A percentile compares a stretch with the other conserved stretches of the same genome.
Conservation (phyloP, 1,284 basidiomycete genomes). For the Malassezia globosa region DNA sequence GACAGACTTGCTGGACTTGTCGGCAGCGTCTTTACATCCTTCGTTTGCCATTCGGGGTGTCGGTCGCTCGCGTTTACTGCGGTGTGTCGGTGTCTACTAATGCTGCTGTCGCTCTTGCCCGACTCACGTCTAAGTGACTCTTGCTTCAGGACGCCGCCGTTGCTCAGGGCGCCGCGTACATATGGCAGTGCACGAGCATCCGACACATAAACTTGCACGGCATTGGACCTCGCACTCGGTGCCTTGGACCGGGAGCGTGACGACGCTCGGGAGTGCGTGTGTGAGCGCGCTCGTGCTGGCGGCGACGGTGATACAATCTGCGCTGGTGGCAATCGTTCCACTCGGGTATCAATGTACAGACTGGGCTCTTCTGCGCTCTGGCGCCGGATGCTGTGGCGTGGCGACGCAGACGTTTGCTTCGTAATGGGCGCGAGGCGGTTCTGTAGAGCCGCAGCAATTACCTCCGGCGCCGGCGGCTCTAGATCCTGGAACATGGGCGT, state of each 20-base stretch:
- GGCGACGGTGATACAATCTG: neutral
- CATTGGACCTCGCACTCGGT: neutral
- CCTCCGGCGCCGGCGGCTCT: conserved; percentile 3
- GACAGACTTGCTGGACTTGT: neutral
- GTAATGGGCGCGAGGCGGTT: neutral
- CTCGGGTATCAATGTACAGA: conserved; percentile 9
- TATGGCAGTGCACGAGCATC: conserved; percentile 10
- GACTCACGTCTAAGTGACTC: too few species aligned
- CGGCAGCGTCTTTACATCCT: neutral
- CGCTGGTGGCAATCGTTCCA: conserved; percentile 1
- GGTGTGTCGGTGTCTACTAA: too few species aligned
- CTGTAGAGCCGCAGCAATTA: conserved; percentile 1
- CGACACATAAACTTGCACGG: conserved; percentile 13
- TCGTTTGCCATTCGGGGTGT: too few species aligned
- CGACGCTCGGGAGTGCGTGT: neutral
- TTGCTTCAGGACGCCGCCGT: conserved; percentile 5
- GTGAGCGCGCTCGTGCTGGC: neutral
- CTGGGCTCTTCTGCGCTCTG: conserved; percentile 5
- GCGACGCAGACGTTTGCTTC: neutral
- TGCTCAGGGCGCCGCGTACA: conserved; percentile 15
- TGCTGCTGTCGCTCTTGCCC: too few species aligned
- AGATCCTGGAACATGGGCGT: neutral
- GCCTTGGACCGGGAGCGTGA: neutral
- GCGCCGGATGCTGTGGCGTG: neutral
- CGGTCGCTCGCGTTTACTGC: too few species aligned